These are phyloP conservation scores for Diaporthe eres DNA, from an alignment of 2,329 filamentous ascomycete genomes.

Conservation along the genomic window DNA sequence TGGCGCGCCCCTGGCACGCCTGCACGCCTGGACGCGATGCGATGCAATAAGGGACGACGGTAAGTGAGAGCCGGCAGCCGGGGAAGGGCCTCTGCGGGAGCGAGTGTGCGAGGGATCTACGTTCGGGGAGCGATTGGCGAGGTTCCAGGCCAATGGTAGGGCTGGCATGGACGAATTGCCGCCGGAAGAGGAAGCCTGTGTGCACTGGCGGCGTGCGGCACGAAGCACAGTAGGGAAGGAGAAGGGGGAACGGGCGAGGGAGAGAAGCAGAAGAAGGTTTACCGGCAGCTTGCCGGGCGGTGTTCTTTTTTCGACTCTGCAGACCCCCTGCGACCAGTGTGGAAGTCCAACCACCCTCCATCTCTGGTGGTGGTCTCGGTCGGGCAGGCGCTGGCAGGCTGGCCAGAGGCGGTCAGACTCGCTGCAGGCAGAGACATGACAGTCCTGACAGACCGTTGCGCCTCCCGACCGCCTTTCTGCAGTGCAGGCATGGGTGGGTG, in stretches of 20 bases:
- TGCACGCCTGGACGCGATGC: constrained; percentile 23
- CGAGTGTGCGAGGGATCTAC: constrained; percentile 24
- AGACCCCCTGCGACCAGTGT: constrained; percentile 19
- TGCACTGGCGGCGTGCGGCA: constrained; percentile 1
- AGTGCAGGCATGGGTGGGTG: constrained; percentile 16
- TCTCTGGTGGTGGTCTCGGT: constrained; percentile 12
- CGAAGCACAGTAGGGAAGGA: neutral
- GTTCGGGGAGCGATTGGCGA: constrained; percentile 40
- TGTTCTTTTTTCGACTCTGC: constrained; percentile 7
- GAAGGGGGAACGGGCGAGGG: neutral
- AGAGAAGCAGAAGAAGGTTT: neutral
- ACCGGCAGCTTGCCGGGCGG: too few species aligned
- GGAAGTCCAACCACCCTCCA: constrained; percentile 32
- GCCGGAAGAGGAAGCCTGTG: constrained; percentile 36
- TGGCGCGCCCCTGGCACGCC: constrained; percentile 18
- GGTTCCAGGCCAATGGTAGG: constrained; percentile 38
- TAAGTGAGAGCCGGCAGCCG: constrained; percentile 30
- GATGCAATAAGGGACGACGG: constrained; percentile 35
- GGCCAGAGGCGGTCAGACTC: constrained; percentile 36
- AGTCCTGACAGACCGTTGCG: constrained; percentile 8
- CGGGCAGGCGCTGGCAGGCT: neutral
- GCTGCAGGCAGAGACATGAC: constrained; percentile 19
- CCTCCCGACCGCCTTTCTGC: constrained; percentile 36
- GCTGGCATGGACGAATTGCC: constrained; percentile 31
- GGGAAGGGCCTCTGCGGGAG: neutral